Evolutionary conservation across 805 yeast genomes (phyloP).

Genomic region (Saccharomycopsis synnaedendra): DNA sequence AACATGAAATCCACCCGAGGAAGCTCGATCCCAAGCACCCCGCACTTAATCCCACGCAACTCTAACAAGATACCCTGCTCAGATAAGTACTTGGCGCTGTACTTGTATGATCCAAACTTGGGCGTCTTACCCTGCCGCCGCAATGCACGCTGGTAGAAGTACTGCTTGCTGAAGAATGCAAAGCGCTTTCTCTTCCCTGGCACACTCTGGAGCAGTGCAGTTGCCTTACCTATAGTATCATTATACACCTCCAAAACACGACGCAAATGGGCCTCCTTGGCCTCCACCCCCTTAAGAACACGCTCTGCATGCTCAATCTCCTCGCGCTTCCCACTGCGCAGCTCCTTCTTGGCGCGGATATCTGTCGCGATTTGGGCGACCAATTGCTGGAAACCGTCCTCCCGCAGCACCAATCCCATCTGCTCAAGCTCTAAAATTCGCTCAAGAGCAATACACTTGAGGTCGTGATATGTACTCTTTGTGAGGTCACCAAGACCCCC

Average conservation of each 20-base stretch:
- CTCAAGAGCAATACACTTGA: constrained; percentile 68
- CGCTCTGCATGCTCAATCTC: constrained; percentile 24
- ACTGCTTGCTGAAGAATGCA: constrained; percentile 54
- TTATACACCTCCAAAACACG: constrained; percentile 28
- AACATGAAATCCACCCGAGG: constrained; percentile 67
- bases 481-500: constrained; percentile 41
- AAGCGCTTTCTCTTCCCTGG: constrained; percentile 13
- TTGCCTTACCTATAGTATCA: constrained; percentile 32
- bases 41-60: constrained; percentile 43
- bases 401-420: constrained; percentile 50
- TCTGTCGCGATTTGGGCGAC: constrained; percentile 79
- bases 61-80: constrained; percentile 62
- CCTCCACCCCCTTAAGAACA: constrained; percentile 24
- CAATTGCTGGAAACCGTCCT: constrained; percentile 64
- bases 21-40: constrained; percentile 17
- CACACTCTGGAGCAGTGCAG: constrained; percentile 30
- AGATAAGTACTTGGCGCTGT: constrained; percentile 60
- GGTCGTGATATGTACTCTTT: constrained; percentile 48
- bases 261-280: constrained; percentile 27
- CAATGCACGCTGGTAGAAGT: constrained; percentile 61
- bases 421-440: constrained; percentile 66
- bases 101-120: constrained; percentile 67
- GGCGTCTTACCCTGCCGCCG: constrained; percentile 58
- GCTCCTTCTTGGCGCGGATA: constrained; percentile 34
- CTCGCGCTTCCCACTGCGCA: constrained; percentile 24